These are phyloP conservation scores for Fomitopsis pulvina DNA, from an alignment of 768 basidiomycete genomes.

Conservation along the genomic window DNA sequence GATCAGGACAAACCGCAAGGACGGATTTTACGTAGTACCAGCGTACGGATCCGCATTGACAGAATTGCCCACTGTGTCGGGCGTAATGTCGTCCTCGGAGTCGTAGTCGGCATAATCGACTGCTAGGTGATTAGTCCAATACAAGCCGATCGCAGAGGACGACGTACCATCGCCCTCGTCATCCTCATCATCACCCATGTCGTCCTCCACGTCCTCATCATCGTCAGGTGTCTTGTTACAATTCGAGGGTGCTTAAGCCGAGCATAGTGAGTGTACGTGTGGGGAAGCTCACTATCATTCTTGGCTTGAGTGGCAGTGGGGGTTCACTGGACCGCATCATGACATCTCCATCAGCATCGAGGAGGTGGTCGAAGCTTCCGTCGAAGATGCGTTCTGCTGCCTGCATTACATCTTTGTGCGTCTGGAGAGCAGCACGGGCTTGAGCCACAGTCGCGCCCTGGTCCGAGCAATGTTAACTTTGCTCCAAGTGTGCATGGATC, in stretches of 20 bases:
- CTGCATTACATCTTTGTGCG: slow-evolving; percentile 85
- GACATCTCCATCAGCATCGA: slow-evolving; percentile 40
- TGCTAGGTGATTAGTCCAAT: slow-evolving; percentile 7
- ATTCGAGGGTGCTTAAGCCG: background rate
- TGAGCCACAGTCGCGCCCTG: slow-evolving; percentile 81
- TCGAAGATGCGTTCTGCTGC: slow-evolving; percentile 84
- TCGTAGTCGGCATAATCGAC: slow-evolving; percentile 68
- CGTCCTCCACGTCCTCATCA: slow-evolving; percentile 40
- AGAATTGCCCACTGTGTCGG: slow-evolving; percentile 32
- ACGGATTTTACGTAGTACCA: slow-evolving; percentile 41
- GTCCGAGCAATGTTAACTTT: background rate
- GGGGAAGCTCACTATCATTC: slow-evolving; percentile 21
- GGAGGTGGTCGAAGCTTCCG: slow-evolving; percentile 76
- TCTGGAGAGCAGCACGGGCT: slow-evolving; percentile 76
- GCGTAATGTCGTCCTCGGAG: slow-evolving; percentile 59
- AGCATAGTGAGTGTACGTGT: background rate
- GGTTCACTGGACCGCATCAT: slow-evolving; percentile 14
- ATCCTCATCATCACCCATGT: slow-evolving; percentile 36
- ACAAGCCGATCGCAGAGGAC: background rate
- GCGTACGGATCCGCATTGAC: slow-evolving; percentile 83
- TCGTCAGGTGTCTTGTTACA: slow-evolving; percentile 54
- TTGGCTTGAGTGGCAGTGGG: slow-evolving; percentile 9
- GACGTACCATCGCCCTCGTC: slow-evolving; percentile 45
- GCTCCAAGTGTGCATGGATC: background rate
- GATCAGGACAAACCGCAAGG: slow-evolving; percentile 2